These are phyloP conservation scores for Allium cepa DNA, from an alignment of 106 monocot genomes.

Conservation along the genomic window DNA sequence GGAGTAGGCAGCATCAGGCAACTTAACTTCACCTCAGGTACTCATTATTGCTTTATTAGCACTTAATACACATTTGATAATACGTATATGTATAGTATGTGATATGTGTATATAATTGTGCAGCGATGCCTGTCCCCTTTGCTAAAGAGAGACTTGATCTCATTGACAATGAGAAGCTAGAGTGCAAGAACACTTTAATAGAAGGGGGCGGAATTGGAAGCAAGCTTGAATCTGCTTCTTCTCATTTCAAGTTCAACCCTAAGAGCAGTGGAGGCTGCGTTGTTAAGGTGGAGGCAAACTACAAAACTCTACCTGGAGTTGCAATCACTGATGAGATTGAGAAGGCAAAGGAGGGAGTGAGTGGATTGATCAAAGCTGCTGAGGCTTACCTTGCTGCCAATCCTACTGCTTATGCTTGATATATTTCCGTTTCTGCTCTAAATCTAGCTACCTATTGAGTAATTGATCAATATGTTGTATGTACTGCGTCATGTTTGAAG, in stretches of 20 bases:
- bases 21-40: slow-evolving; percentile 38
- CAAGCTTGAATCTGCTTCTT: slow-evolving; percentile 3
- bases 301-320: slow-evolving; percentile 2
- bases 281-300: background rate
- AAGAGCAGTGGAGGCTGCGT: background rate
- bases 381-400: slow-evolving; percentile 36
- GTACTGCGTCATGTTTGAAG: too few relatives aligned
- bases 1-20: slow-evolving; percentile 25
- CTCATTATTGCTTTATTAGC: background rate
- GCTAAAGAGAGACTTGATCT: slow-evolving; percentile 9
- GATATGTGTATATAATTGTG: background rate
- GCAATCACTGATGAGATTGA: background rate
- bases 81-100: background rate
- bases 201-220: slow-evolving; percentile 6
- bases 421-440: background rate
- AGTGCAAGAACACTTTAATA: background rate
- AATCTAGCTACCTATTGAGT: background rate
- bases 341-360: slow-evolving; percentile 14
- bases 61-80: background rate
- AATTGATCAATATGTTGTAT: too few relatives aligned
- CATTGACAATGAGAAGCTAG: slow-evolving; percentile 10
- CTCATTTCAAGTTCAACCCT: slow-evolving; percentile 7
- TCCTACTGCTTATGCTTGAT: slow-evolving; percentile 18
- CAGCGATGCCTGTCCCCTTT: background rate
- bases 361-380: slow-evolving; percentile 16